Base-by-base conservation (phyloP, 352 stramenopile species). In the Phytopythium ostracodes region DNA sequence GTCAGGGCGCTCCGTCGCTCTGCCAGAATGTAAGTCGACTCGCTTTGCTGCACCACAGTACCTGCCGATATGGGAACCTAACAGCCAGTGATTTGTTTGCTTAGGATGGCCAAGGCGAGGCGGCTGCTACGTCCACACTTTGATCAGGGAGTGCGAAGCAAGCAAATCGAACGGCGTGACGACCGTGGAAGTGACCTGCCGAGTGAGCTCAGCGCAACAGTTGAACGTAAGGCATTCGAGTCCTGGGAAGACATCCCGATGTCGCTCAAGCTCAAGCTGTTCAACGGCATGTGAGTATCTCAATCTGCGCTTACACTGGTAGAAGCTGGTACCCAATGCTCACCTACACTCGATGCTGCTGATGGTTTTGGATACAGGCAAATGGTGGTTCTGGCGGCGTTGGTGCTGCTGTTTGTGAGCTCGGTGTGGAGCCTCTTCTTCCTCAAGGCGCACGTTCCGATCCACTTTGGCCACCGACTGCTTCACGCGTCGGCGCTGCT, bases 371-470 rank as follows among this genome's bases (percentile, higher is more conserved):
- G n/a, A 49, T 53, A n/a, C 59, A 90, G 81, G 7, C 83, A 92
- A 62, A 18, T 91, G 10, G 59, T 89, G 11, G 77, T 92, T 17
- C 65, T 81, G 36, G 29, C 67, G 14, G 74, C 87, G 38, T 62
- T 94, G 11, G 17, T 70, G 5, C 54, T 92, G 33, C 59, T 93
- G 55, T 62, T 92, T 31, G 31, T 65, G 18, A 92, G 85, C 53
- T 89, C 81, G 0, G 31, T 77, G 49, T 94, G 84, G 84, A 93
- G 81, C 54, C 81, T 96, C 42, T 59, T 84, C 24, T 81, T 77
- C 46, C 58, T 90, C 22, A 81, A 92, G 58, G 84, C 81, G 14
- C 74, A 92, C 62, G 79, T 92, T 52, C 83, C 84, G 35, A 77
- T 96, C 64, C 71, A 73, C 31, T 91, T 88, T 61, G 77, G 71